Evolutionary conservation across 2,329 filamentous ascomycete species (phyloP), one percentile per base, ranked within the genome.

Genomic region (Coniochaeta prunicola): DNA sequence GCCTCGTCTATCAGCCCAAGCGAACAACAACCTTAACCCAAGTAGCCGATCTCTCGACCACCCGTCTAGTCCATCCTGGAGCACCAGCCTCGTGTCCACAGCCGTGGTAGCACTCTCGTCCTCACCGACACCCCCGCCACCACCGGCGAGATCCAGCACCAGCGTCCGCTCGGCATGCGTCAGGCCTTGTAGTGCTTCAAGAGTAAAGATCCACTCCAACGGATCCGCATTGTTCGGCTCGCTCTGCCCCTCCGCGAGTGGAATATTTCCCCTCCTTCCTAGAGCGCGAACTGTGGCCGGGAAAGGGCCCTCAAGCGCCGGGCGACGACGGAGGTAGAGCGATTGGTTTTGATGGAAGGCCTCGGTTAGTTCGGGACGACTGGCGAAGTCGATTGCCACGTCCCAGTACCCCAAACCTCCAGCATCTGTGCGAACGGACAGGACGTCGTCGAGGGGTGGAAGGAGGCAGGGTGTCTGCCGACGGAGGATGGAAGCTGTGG

Each of bases 361-460:
- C 0, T 80, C 73, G 4, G 83, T 76, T 55, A 94, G 82, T 0
- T 77, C 72, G 0, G 86, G 77, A 59, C 89, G 85, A 56, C 79
- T 76, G 3, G 76, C 76, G 63, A 97, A 91, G 68, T 94, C 87
- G 4, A 96, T 78, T 6, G 86, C 85, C 2, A 96, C 80, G 45
- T 90, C 87, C 92, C 92, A 97, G 75, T 91, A 93, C 4, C 80
- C 78, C 4, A 85, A 78, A 3, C 85, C 80, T 1, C 85, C 80
- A 5, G 79, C 79, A 2, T 86, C 86, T 1, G 84, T 86, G 2
- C 76, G 75, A 19, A 92, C 76, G 26, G 76, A 79, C 1, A 76
- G 70, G 56, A 92, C 84, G 45, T 84, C 82, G 50, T 82, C 77
- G 0, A 92, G 75, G 12, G 89, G 87, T 0, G 89, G 84, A 1